Evolutionary conservation across 495 filamentous ascomycete genomes (phyloP), one percentile per base, ranked within the genome.

Genomic region (Achaetomiella virescens): DNA sequence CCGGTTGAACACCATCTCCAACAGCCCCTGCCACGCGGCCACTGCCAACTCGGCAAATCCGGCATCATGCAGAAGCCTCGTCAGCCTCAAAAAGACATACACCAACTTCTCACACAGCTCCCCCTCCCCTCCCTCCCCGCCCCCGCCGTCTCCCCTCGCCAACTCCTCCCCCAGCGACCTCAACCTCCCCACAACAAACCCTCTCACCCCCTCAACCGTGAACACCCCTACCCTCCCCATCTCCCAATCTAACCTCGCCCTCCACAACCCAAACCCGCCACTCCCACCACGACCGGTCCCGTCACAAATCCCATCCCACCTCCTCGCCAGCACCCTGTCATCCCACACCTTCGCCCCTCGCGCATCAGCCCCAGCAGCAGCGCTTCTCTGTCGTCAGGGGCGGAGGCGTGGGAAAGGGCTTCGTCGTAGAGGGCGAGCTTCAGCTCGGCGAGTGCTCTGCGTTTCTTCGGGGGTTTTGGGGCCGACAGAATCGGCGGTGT

Each of bases 391-490:
- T 27, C 54, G 3, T 74, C 59, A 3, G 67, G 48, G 6, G 64
- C 55, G 3, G 42, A 60, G 14, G 78, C 74, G 49, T 84, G 80
- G 33, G 72, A 69, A 6, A 97, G 68, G 4, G 91, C 90, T 54
- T 90, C 84, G 48, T 89, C 82, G 60, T 90, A 90, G n/a, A 96
- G 79, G 0, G 84, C 85, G 2, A 95, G 58, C 57, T 87, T 91
- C 35, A 95, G 80, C 58, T 89, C 88, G 18, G 90, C 86, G 22
- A 87, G 78, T 49, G 83, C 85, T 52, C 74, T 77, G 22, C 67
- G 71, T 57, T n/a, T 96, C 89, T 3, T 84, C 83, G 40, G 52
- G 24, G 54, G 37, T 18, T 31, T 9, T 33, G 17, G 70, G n/a
- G n/a, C n/a, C n/a, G n/a, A n/a, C n/a, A n/a, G n/a, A n/a, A n/a